Conservation (phyloP, 1,139 yeast species). For the Ogataea hybrid region DNA sequence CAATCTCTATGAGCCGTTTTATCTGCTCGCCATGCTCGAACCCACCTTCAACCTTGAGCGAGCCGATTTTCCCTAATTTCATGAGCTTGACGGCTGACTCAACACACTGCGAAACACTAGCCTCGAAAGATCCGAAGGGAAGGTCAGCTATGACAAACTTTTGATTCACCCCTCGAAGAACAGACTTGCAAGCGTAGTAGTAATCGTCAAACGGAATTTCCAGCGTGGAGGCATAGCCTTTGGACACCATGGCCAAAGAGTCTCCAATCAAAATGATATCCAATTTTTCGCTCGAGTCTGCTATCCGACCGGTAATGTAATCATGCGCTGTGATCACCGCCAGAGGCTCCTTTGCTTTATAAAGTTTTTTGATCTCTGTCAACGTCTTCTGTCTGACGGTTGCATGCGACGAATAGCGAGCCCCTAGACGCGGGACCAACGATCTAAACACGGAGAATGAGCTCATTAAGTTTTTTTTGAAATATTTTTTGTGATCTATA, state of each 20-base stretch:
- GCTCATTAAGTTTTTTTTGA: not conserved
- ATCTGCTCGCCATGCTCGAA: slow-evolving; percentile 50
- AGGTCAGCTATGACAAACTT: slow-evolving; percentile 82
- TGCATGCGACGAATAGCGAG: slow-evolving; percentile 18
- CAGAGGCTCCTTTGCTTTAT: slow-evolving; percentile 47
- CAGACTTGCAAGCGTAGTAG: slow-evolving; percentile 73
- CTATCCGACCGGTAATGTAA: slow-evolving; percentile 70
- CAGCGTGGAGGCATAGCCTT: slow-evolving; percentile 79
- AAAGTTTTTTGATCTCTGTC: slow-evolving; percentile 43
- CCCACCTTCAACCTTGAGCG: slow-evolving; percentile 89
- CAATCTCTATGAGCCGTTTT: slow-evolving; percentile 52
- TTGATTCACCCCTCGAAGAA: slow-evolving; percentile 62
- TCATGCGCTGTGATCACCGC: slow-evolving; percentile 88
- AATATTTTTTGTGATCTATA: not conserved
- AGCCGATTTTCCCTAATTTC: slow-evolving; percentile 64
- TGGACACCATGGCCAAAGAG: slow-evolving; percentile 86
- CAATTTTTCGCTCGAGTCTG: slow-evolving; percentile 57
- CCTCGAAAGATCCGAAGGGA: slow-evolving; percentile 86
- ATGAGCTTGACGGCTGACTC: slow-evolving; percentile 61
- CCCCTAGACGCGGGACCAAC: not conserved
- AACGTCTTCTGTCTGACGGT: slow-evolving; percentile 34
- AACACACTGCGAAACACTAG: slow-evolving; percentile 61
- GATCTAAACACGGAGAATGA: not conserved
- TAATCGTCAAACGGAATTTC: slow-evolving; percentile 77
- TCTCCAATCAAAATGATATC: slow-evolving; percentile 87